Base-by-base conservation (phyloP, 1,284 basidiomycete species). In the Moniliella sp. region DNA sequence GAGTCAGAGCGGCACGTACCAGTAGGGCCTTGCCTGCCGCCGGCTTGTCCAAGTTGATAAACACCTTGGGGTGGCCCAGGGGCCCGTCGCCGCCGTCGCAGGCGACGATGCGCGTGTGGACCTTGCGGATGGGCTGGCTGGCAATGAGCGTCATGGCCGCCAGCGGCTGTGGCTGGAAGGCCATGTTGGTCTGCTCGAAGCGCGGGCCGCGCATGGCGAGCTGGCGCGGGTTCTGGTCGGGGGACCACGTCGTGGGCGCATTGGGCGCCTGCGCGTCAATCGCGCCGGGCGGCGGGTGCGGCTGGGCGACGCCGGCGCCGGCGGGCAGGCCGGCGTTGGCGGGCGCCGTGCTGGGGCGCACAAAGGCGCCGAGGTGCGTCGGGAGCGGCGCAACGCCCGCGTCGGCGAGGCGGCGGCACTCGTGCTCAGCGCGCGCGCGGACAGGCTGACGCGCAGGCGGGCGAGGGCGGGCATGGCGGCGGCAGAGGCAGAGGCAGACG, bases 51-150 rank as follows among this genome's bases (percentile, higher is more conserved):
- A 93, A 63, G 67, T 93, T 94, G 64, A 94, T 88, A 60, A 73
- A 94, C 45, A 94, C 75, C 68, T 82, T 84, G 10, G 88, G 88
- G 62, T 97, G 88, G 28, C 88, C 88, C 18, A 97, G 70, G 30
- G 88, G 73, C n/a, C 88, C 88, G 18, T 28, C 32, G 13, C 49
- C 50, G 46, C 88, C 88, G 61, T 97, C 84, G 58, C 88, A 97
- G 33, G 74, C 69, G 3, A 81, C 84, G 57, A 74, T 78, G 45
- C 88, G 69, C 18, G 73, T 76, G 32, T 78, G 62, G 1, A 86
- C 75, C 34, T 83, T 61, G 31, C 76, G 69, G 34, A 91, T 72
- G 5, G 86, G 83, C 62, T 91, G 81, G 44, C 80, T 69, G 31
- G 69, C 69, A 46, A 94, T 72, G 57, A 93, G 68, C 45, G 78